These are phyloP conservation scores for Peterozyma xylosa DNA, from an alignment of 805 yeast genomes.

Conservation along the genomic window DNA sequence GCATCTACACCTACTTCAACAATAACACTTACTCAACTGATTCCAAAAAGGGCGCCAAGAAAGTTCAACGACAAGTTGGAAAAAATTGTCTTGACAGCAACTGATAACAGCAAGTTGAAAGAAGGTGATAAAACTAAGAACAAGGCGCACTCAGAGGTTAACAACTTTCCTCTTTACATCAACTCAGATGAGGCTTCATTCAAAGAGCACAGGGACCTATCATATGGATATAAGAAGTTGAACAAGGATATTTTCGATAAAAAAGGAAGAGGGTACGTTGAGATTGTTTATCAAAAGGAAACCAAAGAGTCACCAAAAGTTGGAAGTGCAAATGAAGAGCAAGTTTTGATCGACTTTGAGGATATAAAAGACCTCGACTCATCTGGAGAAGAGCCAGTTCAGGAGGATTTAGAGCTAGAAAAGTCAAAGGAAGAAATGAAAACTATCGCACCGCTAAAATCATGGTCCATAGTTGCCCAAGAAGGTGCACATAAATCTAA, in stretches of 20 bases:
- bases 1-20: too few species aligned
- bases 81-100: too few species aligned
- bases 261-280: neutral
- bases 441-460: neutral
- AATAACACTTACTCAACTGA: too few species aligned
- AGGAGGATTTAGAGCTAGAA: neutral
- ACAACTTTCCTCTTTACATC: neutral
- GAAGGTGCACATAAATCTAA: constrained; percentile 1
- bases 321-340: too few species aligned
- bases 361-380: too few species aligned
- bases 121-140: neutral
- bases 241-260: neutral
- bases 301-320: too few species aligned
- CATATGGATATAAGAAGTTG: constrained; percentile 1
- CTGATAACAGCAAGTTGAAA: neutral
- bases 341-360: too few species aligned
- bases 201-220: constrained; percentile 1
- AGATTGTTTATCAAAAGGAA: neutral
- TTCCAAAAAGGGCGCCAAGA: too few species aligned
- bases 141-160: neutral
- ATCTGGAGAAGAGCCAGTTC: neutral
- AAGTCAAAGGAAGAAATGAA: neutral
- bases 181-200: neutral
- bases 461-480: constrained; percentile 7
- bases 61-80: too few species aligned